Percentiles rank a stretch among this genome's conserved stretches.
Conservation (phyloP, 305 asterid genomes). For the Fraxinus paxiana region DNA sequence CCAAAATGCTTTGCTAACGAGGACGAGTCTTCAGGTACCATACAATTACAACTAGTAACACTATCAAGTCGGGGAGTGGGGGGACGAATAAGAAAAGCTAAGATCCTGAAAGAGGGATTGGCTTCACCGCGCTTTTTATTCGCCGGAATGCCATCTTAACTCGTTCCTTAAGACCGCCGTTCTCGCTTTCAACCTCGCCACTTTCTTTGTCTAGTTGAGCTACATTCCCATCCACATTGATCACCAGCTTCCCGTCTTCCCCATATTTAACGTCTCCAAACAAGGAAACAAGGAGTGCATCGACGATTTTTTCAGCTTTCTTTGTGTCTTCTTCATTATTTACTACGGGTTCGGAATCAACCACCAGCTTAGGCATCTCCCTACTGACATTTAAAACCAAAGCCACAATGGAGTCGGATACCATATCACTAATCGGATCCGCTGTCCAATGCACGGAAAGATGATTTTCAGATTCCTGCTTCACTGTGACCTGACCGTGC, state of each 20-base stretch:
- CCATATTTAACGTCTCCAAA: conserved; percentile 81
- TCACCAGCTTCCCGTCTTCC: conserved; percentile 59
- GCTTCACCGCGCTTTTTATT: conserved; percentile 69
- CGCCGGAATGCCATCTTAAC: conserved; percentile 66
- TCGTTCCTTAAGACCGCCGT: conserved; percentile 74
- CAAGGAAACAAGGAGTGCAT: conserved; percentile 75
- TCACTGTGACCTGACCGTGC: conserved; percentile 74
- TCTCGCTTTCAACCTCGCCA: conserved; percentile 82
- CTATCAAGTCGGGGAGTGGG: background rate
- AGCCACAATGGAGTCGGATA: conserved; percentile 87
- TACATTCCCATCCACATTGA: conserved; percentile 66
- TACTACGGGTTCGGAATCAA: conserved; percentile 48
- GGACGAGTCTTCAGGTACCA: background rate
- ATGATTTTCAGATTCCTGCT: conserved; percentile 83
- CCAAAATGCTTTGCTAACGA: background rate
- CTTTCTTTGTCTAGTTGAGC: conserved; percentile 64
- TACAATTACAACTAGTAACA: background rate
- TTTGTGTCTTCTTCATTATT: conserved; percentile 55
- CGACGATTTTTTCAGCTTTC: conserved; percentile 70
- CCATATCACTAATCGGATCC: conserved; percentile 94
- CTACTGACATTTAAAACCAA: conserved; percentile 76
- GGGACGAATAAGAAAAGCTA: background rate
- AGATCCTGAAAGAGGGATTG: conserved; percentile 64
- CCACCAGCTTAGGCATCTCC: conserved; percentile 70
- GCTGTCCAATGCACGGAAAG: conserved; percentile 91